A percentile compares a stretch with the other conserved stretches of the same genome.
phyloP scores from a whole-genome alignment of 2,329 filamentous ascomycete species.

The Ophiostoma sp. region DNA sequence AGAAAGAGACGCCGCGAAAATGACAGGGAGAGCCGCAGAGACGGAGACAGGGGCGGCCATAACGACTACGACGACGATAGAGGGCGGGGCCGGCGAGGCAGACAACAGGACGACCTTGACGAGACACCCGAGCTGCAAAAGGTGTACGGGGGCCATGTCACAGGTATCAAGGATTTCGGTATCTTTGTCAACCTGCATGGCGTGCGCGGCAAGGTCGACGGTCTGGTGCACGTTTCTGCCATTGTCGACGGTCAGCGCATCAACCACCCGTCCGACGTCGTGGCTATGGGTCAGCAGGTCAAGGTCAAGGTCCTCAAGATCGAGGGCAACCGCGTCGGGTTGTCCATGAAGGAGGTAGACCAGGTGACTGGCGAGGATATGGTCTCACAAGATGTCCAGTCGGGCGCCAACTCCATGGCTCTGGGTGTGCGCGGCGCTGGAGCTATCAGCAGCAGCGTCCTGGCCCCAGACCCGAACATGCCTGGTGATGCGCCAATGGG shows the following conservation, averaged over 20 bases:
- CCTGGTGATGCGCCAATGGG: constrained; percentile 36
- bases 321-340: constrained; percentile 71
- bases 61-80: constrained; percentile 48
- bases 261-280: constrained; percentile 83
- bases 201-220: constrained; percentile 82
- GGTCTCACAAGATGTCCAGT: constrained; percentile 71
- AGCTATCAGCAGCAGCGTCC: constrained; percentile 35
- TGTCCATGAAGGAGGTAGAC: constrained; percentile 97
- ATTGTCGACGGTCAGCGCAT: constrained; percentile 80
- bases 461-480: constrained; percentile 37
- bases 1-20: constrained; percentile 40
- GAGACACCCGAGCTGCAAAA: constrained; percentile 77
- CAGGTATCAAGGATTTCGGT: constrained; percentile 90
- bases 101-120: constrained; percentile 70
- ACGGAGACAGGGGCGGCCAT: constrained; percentile 36
- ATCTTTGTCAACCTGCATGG: constrained; percentile 90
- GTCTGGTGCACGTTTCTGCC: constrained; percentile 87
- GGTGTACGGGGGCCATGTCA: constrained; percentile 83
- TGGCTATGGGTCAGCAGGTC: constrained; percentile 73
- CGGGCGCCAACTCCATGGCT: constrained; percentile 83
- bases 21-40: constrained; percentile 37
- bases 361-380: constrained; percentile 82
- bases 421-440: constrained; percentile 62
- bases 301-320: constrained; percentile 91
- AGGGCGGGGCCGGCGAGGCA: constrained; percentile 42